phyloP scores from a whole-genome alignment of 139 green algal genomes.

The Chlorella vulgaris region DNA sequence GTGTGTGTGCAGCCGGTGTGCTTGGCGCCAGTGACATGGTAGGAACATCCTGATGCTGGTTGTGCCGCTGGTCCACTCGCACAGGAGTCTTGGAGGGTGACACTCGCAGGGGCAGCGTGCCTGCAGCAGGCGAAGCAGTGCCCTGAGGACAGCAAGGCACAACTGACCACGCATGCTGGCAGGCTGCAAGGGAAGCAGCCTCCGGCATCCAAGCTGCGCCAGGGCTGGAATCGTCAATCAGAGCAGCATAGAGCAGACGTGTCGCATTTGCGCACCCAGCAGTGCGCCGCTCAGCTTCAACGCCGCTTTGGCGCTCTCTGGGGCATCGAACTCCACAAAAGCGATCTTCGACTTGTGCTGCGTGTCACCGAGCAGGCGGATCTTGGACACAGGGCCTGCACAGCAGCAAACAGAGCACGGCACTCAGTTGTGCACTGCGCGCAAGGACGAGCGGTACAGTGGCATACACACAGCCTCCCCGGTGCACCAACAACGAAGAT shows the following conservation, averaged over 20 bases:
- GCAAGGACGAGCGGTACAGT: no score
- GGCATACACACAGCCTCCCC: no score
- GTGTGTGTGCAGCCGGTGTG: neutral
- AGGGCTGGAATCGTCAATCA: no score
- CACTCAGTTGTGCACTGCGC: neutral
- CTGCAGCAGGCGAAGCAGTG: conserved; percentile 33
- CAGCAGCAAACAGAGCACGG: neutral
- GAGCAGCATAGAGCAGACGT: neutral
- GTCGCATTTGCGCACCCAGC: conserved; percentile 62
- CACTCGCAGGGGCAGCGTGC: conserved; percentile 79
- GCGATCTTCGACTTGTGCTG: conserved; percentile 92
- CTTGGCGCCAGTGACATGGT: no score
- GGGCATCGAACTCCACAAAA: conserved; percentile 93
- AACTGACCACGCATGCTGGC: neutral
- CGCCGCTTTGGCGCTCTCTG: conserved; percentile 80
- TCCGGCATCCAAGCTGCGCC: no score
- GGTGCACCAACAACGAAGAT: no score
- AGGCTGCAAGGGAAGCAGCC: neutral
- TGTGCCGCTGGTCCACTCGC: conserved; percentile 33
- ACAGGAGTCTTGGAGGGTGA: conserved; percentile 91
- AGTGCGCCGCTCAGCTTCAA: conserved; percentile 92
- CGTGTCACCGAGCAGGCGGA: conserved; percentile 89
- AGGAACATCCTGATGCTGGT: neutral
- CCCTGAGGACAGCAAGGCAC: neutral
- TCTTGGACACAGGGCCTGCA: conserved; percentile 75